A percentile compares a stretch with the other conserved stretches of the same genome.
phyloP scores from a whole-genome alignment of 2,329 filamentous ascomycete genomes.

The Cladophialophora psammophila region DNA sequence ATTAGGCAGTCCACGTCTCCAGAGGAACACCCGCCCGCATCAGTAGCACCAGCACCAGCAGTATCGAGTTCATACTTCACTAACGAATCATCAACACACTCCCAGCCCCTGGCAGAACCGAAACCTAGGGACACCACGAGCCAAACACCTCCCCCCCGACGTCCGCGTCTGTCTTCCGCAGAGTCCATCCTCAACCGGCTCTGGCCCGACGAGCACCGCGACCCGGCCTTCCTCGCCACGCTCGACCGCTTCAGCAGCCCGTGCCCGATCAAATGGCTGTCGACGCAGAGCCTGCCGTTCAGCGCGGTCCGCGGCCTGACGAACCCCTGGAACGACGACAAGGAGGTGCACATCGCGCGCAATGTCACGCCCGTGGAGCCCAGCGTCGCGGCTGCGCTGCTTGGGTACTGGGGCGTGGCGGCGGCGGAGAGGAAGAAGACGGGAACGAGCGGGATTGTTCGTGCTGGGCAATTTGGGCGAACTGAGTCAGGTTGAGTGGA shows the following conservation, averaged over 20 bases:
- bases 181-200: too few species aligned
- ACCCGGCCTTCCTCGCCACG: constrained; percentile 1
- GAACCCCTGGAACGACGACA: constrained; percentile 32
- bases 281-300: constrained; percentile 25
- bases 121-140: too few species aligned
- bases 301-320: constrained; percentile 28
- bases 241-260: constrained; percentile 31
- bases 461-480: too few species aligned
- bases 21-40: neutral
- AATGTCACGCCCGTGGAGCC: constrained; percentile 36
- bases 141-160: too few species aligned
- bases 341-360: constrained; percentile 30
- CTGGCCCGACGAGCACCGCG: neutral
- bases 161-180: too few species aligned
- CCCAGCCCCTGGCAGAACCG: too few species aligned
- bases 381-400: neutral
- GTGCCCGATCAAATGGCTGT: constrained; percentile 33
- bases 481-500: too few species aligned
- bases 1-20: neutral
- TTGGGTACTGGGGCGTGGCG: neutral
- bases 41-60: neutral
- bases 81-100: too few species aligned
- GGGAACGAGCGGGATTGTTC: too few species aligned
- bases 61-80: too few species aligned
- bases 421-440: neutral